Conservation (phyloP, 768 basidiomycete species). For the Leccinum imitatum region DNA sequence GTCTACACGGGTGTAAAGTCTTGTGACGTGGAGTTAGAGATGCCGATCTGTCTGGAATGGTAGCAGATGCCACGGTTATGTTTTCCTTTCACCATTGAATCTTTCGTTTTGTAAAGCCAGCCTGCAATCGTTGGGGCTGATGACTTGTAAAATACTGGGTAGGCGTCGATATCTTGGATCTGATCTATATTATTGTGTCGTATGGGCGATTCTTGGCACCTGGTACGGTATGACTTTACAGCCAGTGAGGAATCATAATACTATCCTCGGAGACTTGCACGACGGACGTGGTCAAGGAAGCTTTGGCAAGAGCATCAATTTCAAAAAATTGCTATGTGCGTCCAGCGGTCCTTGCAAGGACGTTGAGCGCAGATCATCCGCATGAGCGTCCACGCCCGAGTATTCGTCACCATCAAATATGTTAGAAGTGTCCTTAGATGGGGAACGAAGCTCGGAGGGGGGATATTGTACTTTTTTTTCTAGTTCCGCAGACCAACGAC, state of each 20-base stretch:
- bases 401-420: background rate
- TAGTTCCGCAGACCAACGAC: background rate
- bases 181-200: too few relatives aligned
- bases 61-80: too few relatives aligned
- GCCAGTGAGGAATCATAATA: too few relatives aligned
- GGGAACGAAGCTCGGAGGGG: background rate
- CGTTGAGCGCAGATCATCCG: background rate
- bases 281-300: background rate
- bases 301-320: background rate
- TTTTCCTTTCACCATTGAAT: too few relatives aligned
- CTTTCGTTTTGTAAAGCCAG: too few relatives aligned
- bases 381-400: background rate
- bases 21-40: background rate
- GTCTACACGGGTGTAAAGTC: background rate
- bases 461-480: background rate
- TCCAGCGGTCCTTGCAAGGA: background rate
- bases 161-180: background rate
- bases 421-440: background rate
- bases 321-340: too few relatives aligned
- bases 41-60: too few relatives aligned
- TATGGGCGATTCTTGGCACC: too few relatives aligned
- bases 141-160: background rate
- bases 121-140: background rate
- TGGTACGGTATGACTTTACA: too few relatives aligned
- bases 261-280: too few relatives aligned